Evolutionary conservation across 441 rosid genomes (phyloP), one percentile per base, ranked within the genome.

Genomic region (Eruca vesicaria): DNA sequence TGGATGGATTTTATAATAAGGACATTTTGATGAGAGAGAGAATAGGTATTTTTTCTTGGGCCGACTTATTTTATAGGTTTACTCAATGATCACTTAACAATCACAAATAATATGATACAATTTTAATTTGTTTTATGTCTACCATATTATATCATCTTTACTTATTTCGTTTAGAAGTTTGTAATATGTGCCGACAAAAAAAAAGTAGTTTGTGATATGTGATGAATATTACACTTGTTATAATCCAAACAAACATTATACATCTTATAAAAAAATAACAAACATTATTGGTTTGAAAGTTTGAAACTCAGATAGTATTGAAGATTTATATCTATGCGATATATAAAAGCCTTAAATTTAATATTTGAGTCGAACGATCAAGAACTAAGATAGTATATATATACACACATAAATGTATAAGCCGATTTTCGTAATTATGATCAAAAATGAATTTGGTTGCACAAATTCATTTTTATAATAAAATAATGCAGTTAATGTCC

Each of bases 11-110:
- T 77, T 77, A 77, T 77, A 77, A 66, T 65, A 71, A 68, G 57
- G 55, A 77, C 80, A 71, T 66, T 66, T 50, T 77, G 73, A 77
- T 61, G 76, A 71, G 38, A 77, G 72, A 77, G 72, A 77, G 59
- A 77, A 60, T 18, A 68, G 26, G 28, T 35, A 2, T 63, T 78
- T 63, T 7, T 21, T 58, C 36, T 43, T 74, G 55, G 60, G 45
- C 68, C 63, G 76, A 35, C 62, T 71, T 48, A 66, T 71, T 71
- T 77, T 66, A 71, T 65, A 71, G 62, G 38, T 35, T 59, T 31
- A 48, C 83, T 83, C 77, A 76, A 74, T 82, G 70, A 76, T 71
- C 56, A 71, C 66, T 77, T 63, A 19, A n/a, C 57, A 69, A 43
- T 63, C 67, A 64, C 68, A 50, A 43, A 10, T 55, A 26, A 20